Percentiles rank a stretch among this genome's conserved stretches.
phyloP scores from a whole-genome alignment of 2,329 filamentous ascomycete species.

The Epichloe gansuensis region DNA sequence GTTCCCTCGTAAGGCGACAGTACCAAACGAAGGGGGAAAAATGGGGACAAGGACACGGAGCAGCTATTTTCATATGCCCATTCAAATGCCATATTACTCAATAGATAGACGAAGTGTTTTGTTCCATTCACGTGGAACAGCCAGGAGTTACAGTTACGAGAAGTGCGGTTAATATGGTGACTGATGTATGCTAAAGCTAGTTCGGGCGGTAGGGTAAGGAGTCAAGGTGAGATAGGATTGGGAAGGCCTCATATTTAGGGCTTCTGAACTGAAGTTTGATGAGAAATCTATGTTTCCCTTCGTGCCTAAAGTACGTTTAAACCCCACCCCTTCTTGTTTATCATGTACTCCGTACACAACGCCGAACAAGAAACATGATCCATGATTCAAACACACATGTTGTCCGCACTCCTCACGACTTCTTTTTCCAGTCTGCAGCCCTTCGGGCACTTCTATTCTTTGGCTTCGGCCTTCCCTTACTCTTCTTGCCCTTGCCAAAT shows the following conservation, averaged over 20 bases:
- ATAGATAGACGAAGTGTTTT: neutral
- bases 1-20: neutral
- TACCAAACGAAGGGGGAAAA: no score
- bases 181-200: no score
- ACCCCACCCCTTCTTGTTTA: neutral
- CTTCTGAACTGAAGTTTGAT: no score
- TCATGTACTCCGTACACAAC: neutral
- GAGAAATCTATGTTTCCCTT: no score
- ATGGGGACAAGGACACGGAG: no score
- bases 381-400: neutral
- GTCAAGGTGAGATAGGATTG: no score
- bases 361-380: neutral
- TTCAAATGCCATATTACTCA: neutral
- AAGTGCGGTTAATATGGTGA: no score
- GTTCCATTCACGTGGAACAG: neutral
- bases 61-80: neutral
- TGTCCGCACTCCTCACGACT: slow-evolving; percentile 11
- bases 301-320: neutral
- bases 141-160: no score
- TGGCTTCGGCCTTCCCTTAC: slow-evolving; percentile 27
- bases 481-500: slow-evolving; percentile 38
- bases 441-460: slow-evolving; percentile 26
- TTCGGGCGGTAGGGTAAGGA: no score
- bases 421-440: slow-evolving; percentile 33
- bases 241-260: no score